phyloP scores from a whole-genome alignment of 371 early-diverging fungal genomes.

The Actinomortierella ambigua region DNA sequence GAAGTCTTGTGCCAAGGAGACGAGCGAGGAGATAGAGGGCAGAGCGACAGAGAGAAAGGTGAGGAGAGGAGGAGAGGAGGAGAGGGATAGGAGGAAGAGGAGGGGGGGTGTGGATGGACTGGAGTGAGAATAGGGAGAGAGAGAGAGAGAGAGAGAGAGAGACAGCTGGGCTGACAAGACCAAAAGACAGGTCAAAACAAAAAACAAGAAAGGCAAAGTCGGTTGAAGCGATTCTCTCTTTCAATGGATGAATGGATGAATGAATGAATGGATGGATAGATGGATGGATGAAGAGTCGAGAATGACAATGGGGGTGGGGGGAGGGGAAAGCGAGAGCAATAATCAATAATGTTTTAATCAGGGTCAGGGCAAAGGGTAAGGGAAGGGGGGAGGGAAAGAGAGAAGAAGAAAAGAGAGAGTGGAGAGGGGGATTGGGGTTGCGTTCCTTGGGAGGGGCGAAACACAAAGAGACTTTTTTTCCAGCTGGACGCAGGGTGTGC shows the following conservation, averaged over 20 bases:
- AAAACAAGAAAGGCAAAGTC: neutral
- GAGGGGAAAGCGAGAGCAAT: neutral
- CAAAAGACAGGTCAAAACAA: neutral
- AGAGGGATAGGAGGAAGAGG: neutral
- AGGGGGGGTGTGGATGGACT: neutral
- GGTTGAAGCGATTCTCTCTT: neutral
- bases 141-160: constrained; percentile 4
- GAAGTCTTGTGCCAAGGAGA: neutral
- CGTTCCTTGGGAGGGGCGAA: neutral
- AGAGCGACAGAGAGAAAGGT: neutral
- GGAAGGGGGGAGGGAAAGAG: neutral
- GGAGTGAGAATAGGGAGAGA: neutral
- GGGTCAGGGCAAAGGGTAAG: neutral
- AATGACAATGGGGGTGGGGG: neutral
- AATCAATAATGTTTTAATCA: neutral
- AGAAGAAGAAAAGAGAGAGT: constrained; percentile 1
- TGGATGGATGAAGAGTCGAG: neutral
- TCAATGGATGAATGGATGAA: neutral
- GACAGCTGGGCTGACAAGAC: neutral
- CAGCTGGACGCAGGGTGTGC: too few relatives aligned
- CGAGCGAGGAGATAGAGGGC: constrained; percentile 1
- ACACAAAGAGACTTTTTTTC: neutral
- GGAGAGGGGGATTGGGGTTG: neutral
- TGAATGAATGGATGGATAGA: neutral
- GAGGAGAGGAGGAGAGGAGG: neutral